Evolutionary conservation across 169 alveolate genomes (phyloP), one percentile per base, ranked within the genome.

Genomic region (Plasmodium gallinaceum): DNA sequence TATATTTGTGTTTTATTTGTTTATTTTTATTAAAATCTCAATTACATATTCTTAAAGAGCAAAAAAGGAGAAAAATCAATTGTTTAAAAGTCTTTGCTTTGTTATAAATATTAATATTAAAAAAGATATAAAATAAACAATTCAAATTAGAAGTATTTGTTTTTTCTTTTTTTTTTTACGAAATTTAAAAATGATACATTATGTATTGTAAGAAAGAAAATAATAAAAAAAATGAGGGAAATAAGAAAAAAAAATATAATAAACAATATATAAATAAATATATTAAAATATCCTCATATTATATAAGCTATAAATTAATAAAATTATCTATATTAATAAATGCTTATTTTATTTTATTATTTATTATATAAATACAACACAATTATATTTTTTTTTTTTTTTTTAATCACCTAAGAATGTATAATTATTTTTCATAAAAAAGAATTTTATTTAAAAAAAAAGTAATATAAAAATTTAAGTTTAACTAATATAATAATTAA

Each of bases 121-220:
- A 62, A 43, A 65, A 42, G 52, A 43, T 32, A 73, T 73, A 10
- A 73, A 60, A 60, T 37, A 58, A 60, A 74, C 64, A 73, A 74
- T 74, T 74, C 74, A 74, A 74, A 57, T 74, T 74, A 74, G 48
- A 60, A 16, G 54, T 45, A 73, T 73, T 24, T 60, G 73, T 74
- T n/a, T 42, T 16, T 61, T 46, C 58, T 60, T 32, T 32, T 32
- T 32, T 32, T 32, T 32, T 60, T 60, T 74, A 39, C 43, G 57
- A 74, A 48, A 60, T 74, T 58, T 58, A 39, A 74, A 74, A 74
- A 74, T 60, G 24, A 60, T 74, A 43, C 88, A 74, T 74, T 42
- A 58, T 66, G 60, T 43, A 48, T 45, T 7, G 22, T 16, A 64
- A 45, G 48, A 48, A 70, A 48, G 48, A 70, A 46, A 52, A 18